phyloP scores from a whole-genome alignment of 768 basidiomycete species.

The Termitomyces sp. region DNA sequence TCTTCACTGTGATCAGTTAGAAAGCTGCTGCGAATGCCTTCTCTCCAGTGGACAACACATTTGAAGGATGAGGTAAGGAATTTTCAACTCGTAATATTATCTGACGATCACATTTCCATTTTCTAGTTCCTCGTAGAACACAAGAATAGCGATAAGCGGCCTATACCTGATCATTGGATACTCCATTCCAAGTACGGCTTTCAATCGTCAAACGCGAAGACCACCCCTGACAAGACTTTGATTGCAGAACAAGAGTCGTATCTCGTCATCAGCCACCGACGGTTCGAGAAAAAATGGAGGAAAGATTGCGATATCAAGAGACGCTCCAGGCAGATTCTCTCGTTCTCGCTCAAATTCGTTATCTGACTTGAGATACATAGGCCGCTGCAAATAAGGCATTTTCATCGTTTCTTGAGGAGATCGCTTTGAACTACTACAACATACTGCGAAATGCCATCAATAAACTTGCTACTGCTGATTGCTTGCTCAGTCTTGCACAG shows the following conservation, averaged over 20 bases:
- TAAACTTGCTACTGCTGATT: slow-evolving; percentile 83
- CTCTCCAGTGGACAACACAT: slow-evolving; percentile 64
- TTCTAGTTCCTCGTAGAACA: slow-evolving; percentile 78
- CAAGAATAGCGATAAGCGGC: slow-evolving; percentile 51
- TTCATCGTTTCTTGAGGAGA: slow-evolving; percentile 64
- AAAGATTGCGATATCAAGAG: slow-evolving; percentile 75
- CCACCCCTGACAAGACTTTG: neutral
- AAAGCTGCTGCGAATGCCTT: slow-evolving; percentile 68
- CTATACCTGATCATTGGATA: slow-evolving; percentile 56
- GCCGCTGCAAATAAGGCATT: slow-evolving; percentile 67
- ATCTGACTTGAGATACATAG: slow-evolving; percentile 20
- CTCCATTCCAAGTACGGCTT: slow-evolving; percentile 57
- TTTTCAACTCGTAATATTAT: neutral
- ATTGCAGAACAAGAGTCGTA: slow-evolving; percentile 63
- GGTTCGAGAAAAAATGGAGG: slow-evolving; percentile 56
- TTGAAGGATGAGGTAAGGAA: slow-evolving; percentile 64
- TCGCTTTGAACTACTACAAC: slow-evolving; percentile 64
- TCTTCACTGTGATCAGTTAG: slow-evolving; percentile 47
- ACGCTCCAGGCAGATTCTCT: slow-evolving; percentile 42
- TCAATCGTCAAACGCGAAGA: neutral
- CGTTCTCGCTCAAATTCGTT: neutral
- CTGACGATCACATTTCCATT: neutral
- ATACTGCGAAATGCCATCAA: slow-evolving; percentile 72
- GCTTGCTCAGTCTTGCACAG: slow-evolving; percentile 78
- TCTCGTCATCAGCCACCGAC: slow-evolving; percentile 78